phyloP scores from a whole-genome alignment of 441 rosid genomes.

The Theobroma grandiflorum region DNA sequence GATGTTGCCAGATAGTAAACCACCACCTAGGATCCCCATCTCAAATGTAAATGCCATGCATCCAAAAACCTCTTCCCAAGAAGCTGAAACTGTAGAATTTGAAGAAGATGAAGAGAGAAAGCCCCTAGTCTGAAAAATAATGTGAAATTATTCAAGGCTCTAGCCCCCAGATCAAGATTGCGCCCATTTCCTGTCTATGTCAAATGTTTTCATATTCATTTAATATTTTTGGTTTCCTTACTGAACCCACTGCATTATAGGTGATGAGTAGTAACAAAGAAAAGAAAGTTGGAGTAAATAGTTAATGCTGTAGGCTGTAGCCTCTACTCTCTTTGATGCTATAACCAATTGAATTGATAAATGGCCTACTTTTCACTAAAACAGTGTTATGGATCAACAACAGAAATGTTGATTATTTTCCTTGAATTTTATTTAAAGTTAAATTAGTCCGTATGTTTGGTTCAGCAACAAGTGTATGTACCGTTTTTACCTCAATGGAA shows the following conservation, averaged over 20 bases:
- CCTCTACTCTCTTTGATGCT: too few relatives aligned
- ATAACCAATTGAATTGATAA: too few relatives aligned
- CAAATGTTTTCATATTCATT: not conserved
- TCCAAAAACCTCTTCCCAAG: conserved; percentile 31
- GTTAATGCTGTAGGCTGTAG: too few relatives aligned
- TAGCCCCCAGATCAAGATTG: not conserved
- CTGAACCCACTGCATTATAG: not conserved
- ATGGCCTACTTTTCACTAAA: too few relatives aligned
- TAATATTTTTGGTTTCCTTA: not conserved
- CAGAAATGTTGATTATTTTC: too few relatives aligned
- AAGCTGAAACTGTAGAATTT: conserved; percentile 31
- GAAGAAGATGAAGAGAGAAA: conserved; percentile 58
- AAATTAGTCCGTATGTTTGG: too few relatives aligned
- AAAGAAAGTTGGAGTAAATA: not conserved
- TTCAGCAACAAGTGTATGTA: too few relatives aligned
- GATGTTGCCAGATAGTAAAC: conserved; percentile 64
- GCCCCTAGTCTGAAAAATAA: not conserved
- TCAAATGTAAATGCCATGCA: conserved; percentile 33
- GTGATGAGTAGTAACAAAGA: not conserved
- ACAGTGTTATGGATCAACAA: too few relatives aligned
- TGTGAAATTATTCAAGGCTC: not conserved
- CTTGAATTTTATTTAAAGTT: too few relatives aligned
- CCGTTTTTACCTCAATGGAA: too few relatives aligned
- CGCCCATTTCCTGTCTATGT: not conserved
- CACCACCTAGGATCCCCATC: conserved; percentile 23